These are phyloP conservation scores for Pharus latifolius DNA, from an alignment of 176 grass and related monocot genomes.

Conservation along the genomic window DNA sequence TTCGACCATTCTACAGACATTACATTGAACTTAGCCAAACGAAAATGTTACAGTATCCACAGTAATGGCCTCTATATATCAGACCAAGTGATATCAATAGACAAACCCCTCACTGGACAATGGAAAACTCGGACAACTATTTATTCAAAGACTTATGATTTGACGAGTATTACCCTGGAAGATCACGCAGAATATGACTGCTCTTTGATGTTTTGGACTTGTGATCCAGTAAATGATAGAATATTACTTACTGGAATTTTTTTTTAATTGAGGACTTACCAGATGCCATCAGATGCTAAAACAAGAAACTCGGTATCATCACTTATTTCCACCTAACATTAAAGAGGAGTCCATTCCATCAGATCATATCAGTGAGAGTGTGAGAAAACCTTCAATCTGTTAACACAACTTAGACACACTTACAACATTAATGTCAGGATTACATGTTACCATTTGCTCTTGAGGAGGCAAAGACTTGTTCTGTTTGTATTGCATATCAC, in stretches of 20 bases:
- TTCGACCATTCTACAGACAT: not conserved
- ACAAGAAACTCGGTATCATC: constrained; percentile 37
- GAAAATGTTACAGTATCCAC: no score
- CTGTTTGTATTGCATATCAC: constrained; percentile 28
- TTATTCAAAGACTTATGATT: no score
- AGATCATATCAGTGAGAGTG: not conserved
- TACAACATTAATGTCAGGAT: constrained; percentile 30
- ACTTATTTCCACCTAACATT: constrained; percentile 19
- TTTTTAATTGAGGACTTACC: constrained; percentile 22
- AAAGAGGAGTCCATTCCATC: not conserved
- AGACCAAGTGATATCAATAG: no score
- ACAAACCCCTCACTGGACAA: no score
- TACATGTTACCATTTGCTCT: constrained; percentile 22
- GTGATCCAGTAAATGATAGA: not conserved
- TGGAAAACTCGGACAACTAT: no score
- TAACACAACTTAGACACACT: not conserved
- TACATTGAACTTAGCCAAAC: not conserved
- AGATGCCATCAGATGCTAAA: constrained; percentile 60
- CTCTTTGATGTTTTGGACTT: no score
- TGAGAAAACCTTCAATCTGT: not conserved
- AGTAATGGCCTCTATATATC: no score
- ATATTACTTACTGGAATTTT: not conserved
- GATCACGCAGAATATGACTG: no score
- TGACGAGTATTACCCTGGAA: no score
- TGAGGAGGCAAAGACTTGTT: not conserved